These are phyloP conservation scores for Gossypium schwendimanii DNA, from an alignment of 441 rosid species.

Conservation along the genomic window DNA sequence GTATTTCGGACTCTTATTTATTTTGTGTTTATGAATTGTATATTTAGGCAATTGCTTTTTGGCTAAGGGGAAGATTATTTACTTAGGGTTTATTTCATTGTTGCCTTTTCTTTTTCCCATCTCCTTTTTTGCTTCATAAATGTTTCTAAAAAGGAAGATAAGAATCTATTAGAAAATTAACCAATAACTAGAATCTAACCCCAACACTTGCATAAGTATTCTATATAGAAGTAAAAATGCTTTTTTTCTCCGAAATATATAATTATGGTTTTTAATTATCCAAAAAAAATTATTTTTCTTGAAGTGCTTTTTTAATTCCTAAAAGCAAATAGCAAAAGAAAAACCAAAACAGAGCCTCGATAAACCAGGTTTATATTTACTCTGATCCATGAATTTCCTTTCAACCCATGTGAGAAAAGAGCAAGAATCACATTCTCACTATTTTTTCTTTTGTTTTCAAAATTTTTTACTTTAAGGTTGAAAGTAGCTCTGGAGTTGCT, in stretches of 20 bases:
- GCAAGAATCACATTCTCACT: background rate
- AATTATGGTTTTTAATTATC: background rate
- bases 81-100: background rate
- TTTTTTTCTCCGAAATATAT: background rate
- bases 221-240: background rate
- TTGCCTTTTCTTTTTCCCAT: background rate
- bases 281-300: background rate
- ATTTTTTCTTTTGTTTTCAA: background rate
- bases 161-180: background rate
- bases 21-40: background rate
- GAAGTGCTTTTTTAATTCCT: background rate
- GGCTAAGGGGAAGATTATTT: background rate
- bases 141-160: background rate
- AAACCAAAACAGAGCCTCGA: background rate
- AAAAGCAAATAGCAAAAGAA: background rate
- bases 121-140: background rate
- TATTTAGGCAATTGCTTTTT: background rate
- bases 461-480: slow-evolving; percentile 40
- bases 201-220: background rate
- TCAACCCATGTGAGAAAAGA: background rate
- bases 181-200: background rate
- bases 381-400: background rate
- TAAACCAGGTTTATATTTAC: background rate
- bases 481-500: slow-evolving; percentile 65
- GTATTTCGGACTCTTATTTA: background rate